Evolutionary conservation across 2,329 filamentous ascomycete genomes (phyloP), one percentile per base, ranked within the genome.

Genomic region (Ophiostoma novo-ulmi): DNA sequence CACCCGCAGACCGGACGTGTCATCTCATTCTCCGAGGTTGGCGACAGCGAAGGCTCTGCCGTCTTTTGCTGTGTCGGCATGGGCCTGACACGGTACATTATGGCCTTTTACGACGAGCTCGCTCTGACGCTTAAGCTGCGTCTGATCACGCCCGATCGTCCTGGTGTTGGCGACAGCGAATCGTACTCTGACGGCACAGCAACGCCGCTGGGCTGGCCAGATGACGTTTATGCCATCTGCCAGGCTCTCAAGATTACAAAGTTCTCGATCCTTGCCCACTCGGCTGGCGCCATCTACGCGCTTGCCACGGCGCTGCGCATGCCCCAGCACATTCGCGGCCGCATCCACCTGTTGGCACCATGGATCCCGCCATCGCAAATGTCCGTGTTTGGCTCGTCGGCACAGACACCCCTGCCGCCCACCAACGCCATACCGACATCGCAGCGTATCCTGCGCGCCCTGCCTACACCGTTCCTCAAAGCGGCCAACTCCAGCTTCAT

Each of bases 31-130:
- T 98, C 94, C 0, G 95, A 99, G 79, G 95, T 99, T 2, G 95
- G 95, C 17, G 94, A 98, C 78, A 89, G 94, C 0, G 88, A 94
- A 63, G 95, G 95, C 1, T 94, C 91, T 74, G 94, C 93, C 2
- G 92, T 99, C 1, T 94, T 99, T 75, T 96, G 95, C 78, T 99
- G 95, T 76, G 93, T 99, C 2, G 95, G 95, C 26, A 99, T 99
- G 95, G 95, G 95, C 0, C 80, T 99, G 76, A 99, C 95, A 13
- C 88, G 95, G 79, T 99, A 95, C 78, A 91, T 99, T 72, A 97
- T 93, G 72, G 93, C 94, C 0, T 99, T 99, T 78, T 99, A 98
- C 77, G 95, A 99, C 78, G 95, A 99, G 79, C 83, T 99, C 69
- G 95, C 95, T 2, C 82, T 92, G 76, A 97, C 94, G 0, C 82